phyloP scores from a whole-genome alignment of 805 yeast genomes.

The Candida khao-thaluensis region DNA sequence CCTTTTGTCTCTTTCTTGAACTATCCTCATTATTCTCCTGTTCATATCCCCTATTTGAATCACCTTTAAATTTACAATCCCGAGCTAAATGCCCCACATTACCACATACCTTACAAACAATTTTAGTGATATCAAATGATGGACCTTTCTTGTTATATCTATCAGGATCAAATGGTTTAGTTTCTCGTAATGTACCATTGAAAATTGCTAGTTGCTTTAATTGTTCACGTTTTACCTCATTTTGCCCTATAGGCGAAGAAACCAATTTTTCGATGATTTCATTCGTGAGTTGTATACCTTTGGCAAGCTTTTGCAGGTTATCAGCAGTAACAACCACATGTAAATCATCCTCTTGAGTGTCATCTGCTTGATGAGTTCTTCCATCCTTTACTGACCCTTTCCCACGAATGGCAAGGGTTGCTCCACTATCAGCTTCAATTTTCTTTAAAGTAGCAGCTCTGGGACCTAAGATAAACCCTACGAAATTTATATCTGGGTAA shows the following conservation, averaged over 20 bases:
- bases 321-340: constrained; percentile 89
- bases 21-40: constrained; percentile 12
- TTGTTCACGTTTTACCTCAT: constrained; percentile 87
- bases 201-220: constrained; percentile 87
- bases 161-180: constrained; percentile 54
- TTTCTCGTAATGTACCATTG: constrained; percentile 89
- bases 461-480: constrained; percentile 90
- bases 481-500: constrained; percentile 89
- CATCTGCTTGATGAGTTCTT: constrained; percentile 48
- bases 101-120: constrained; percentile 80
- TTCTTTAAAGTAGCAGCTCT: constrained; percentile 87
- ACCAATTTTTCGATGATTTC: constrained; percentile 80
- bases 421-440: constrained; percentile 83
- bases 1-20: constrained; percentile 27
- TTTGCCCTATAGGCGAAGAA: constrained; percentile 88
- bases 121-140: constrained; percentile 46
- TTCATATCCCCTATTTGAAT: constrained; percentile 14
- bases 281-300: constrained; percentile 72
- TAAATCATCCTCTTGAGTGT: constrained; percentile 58
- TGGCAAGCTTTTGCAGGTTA: constrained; percentile 68
- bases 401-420: constrained; percentile 88
- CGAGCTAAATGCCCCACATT: constrained; percentile 81
- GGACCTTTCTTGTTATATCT: constrained; percentile 14
- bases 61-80: constrained; percentile 65
- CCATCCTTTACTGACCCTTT: constrained; percentile 96